Conservation (phyloP, 345 rosid species). For the Atalantia buxifolia region DNA sequence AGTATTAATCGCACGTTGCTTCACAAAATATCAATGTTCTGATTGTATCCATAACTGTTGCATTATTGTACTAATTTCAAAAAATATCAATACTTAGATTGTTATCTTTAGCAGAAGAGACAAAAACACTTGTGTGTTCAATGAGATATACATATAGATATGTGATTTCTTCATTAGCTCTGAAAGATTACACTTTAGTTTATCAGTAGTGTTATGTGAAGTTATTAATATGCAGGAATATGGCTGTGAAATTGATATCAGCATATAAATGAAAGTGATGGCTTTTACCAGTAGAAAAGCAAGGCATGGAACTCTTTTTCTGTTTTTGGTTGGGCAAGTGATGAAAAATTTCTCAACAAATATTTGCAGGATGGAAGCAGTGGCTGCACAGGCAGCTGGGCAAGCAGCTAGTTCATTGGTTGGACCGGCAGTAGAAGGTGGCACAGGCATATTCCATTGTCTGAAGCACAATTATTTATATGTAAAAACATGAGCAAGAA, state of each 20-base stretch:
- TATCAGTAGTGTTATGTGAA: not conserved
- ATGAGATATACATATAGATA: too few relatives aligned
- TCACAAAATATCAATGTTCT: too few relatives aligned
- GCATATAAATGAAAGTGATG: too few relatives aligned
- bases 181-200: not conserved
- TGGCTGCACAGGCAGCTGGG: not conserved
- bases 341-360: too few relatives aligned
- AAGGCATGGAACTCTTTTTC: constrained; percentile 2
- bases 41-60: too few relatives aligned
- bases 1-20: too few relatives aligned
- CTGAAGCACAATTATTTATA: not conserved
- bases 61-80: not conserved
- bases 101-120: too few relatives aligned
- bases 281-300: not conserved
- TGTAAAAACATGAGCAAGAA: not conserved
- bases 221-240: not conserved
- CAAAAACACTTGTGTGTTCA: too few relatives aligned
- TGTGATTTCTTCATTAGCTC: too few relatives aligned
- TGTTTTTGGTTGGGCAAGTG: not conserved
- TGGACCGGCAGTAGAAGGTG: not conserved
- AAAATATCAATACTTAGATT: not conserved
- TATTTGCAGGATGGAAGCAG: not conserved
- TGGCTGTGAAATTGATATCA: not conserved
- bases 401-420: not conserved
- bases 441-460: not conserved